Base-by-base conservation (phyloP, 2,329 filamentous ascomycete genomes). In the Hymenoscyphus fructigenus region DNA sequence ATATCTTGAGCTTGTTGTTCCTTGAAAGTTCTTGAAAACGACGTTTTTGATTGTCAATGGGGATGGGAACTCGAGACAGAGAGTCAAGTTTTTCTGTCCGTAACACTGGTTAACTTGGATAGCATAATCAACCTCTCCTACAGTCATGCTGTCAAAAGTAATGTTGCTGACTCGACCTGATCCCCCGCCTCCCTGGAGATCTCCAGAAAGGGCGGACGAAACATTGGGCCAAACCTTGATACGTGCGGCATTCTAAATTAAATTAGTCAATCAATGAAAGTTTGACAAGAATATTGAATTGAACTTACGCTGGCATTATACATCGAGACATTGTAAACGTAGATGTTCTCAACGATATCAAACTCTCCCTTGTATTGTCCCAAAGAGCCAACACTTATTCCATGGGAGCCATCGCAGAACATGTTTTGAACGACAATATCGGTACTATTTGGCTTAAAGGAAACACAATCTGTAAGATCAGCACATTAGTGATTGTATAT, bases 371-470 rank as follows among this genome's bases (percentile, higher is more conserved):
- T 70, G 72, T 91, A 91, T 75, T 91, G 88, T 26, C 89, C 89
- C 0, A 91, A 78, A 0, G 86, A 90, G 7, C 89, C 89, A n/a
- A 91, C 87, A 10, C 84, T 88, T 69, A 91, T 91, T 47, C 89
- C 89, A 71, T 91, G 89, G 2, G 86, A 90, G 38, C 88, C 88
- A 71, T 88, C 88, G 77, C 89, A 91, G 65, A 80, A 77, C 3
- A 91, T 77, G 67, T 88, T 87, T 73, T 91, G 88, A 5, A 91
- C 83, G 3, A 91, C 75, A 7, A 91, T 84, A 68, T 90, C 83
- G 55, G 87, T 91, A 70, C 83, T 87, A 75, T 91, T 91, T 20
- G 88, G 88, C 76, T 91, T 91, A 82, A 91, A 91, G 0, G 87
- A 88, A 14, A 91, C 86, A 66, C 89, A 91, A 73, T 92, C 84